Evolutionary conservation across 306 rosid genomes (phyloP), one percentile per base, ranked within the genome.

Genomic region (Begonia masoniana): DNA sequence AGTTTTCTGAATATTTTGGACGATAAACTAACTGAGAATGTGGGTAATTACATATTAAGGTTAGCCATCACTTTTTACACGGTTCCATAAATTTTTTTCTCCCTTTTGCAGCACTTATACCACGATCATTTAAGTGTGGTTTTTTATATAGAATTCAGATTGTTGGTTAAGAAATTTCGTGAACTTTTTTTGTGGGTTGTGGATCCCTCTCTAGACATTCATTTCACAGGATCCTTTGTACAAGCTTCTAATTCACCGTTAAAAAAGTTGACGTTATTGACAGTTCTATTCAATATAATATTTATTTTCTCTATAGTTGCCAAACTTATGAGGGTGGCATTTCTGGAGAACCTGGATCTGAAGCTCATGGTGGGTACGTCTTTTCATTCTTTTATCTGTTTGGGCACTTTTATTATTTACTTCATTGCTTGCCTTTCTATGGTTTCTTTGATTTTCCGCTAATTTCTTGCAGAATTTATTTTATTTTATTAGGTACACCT

Each of bases 341-440:
- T 73, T 77, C 83, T 19, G 97, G 97, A 41, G 97, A 91, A 66
- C 95, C 97, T 66, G 94, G 85, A 61, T 70, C 85, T 36, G 97
- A 91, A 74, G 97, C 97, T 79, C 97, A 91, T 72, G 97, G 97
- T 67, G 95, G 97, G 95, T 91, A 85, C 55, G 94, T 85, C 56
- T 72, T 21, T 51, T 42, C 52, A 24, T n/a, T n/a, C n/a, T 36
- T 9, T 1, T 1, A 55, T 49, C 50, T 66, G 36, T 17, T 11
- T 52, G 57, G 46, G 7, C 26, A 50, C 51, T 3, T 13, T 12
- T 15, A 39, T 15, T 10, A 12, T 52, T 41, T 60, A 35, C 50
- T n/a, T 50, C 21, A 17, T 43, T 14, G 14, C 54, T 14, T 5
- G 5, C 21, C 31, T 35, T 16, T n/a, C 11, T 39, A 4, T 10